These are phyloP conservation scores for Acer saccharum DNA, from an alignment of 345 rosid genomes.

Conservation along the genomic window DNA sequence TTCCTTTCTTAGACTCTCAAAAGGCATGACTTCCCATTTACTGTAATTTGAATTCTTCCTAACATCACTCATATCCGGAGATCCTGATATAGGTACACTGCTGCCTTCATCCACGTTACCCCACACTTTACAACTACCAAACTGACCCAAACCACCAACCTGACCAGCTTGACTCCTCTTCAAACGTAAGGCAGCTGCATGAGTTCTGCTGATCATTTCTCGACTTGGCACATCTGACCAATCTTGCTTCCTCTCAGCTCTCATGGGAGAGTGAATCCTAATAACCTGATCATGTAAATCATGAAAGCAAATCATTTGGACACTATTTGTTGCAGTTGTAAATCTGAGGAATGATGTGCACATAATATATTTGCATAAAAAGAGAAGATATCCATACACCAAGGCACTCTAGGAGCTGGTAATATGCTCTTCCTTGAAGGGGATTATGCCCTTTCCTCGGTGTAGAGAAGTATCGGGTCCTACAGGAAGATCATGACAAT, in stretches of 20 bases:
- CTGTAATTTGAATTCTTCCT: conserved; percentile 79
- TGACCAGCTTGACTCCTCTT: conserved; percentile 51
- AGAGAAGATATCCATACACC: conserved; percentile 56
- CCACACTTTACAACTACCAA: conserved; percentile 94
- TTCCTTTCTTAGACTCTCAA: conserved; percentile 82
- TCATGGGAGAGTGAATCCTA: conserved; percentile 94
- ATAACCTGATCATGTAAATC: conserved; percentile 58
- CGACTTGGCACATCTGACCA: conserved; percentile 89
- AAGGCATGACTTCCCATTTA: conserved; percentile 89
- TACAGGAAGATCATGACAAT: conserved; percentile 23
- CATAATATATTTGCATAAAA: neutral
- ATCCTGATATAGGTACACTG: conserved; percentile 71
- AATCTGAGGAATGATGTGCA: neutral
- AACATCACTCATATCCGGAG: conserved; percentile 74
- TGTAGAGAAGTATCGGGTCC: conserved; percentile 94
- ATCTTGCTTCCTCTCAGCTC: conserved; percentile 69
- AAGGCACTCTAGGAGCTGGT: conserved; percentile 95
- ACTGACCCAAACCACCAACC: conserved; percentile 54
- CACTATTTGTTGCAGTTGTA: neutral
- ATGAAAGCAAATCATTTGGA: conserved; percentile 8
- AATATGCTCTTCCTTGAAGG: conserved; percentile 97
- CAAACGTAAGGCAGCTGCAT: conserved; percentile 73
- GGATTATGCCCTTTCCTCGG: conserved; percentile 98
- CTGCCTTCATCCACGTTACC: conserved; percentile 55
- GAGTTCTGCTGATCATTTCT: conserved; percentile 72